Evolutionary conservation across 495 filamentous ascomycete species (phyloP).

Genomic region (Xylaria flabelliformis): DNA sequence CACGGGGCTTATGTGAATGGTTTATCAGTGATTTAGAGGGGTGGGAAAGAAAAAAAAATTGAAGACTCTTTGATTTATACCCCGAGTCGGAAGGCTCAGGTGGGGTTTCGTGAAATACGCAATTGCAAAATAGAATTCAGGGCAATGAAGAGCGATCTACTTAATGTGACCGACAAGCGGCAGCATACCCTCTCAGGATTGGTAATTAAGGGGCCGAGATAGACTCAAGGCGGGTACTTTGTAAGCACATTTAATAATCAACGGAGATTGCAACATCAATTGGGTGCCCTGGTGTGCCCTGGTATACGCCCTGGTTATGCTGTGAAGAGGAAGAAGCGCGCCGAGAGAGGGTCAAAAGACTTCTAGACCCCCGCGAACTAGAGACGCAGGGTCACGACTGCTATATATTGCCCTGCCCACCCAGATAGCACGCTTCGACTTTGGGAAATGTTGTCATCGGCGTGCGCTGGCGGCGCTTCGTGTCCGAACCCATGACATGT

Average conservation of each 20-base stretch:
- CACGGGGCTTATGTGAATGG: conserved; percentile 7
- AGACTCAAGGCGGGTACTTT: conserved; percentile 18
- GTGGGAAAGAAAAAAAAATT: conserved; percentile 2
- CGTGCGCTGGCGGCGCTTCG: not conserved
- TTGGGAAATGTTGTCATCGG: conserved; percentile 1
- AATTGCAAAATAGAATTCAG: not conserved
- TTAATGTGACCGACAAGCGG: not conserved
- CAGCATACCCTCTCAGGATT: not conserved
- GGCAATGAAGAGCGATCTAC: conserved; percentile 8
- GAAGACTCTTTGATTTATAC: conserved; percentile 21
- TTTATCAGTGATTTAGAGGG: not conserved
- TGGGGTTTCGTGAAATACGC: conserved; percentile 21
- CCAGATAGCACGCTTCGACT: not conserved
- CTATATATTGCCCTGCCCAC: conserved; percentile 1
- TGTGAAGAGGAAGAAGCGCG: not conserved
- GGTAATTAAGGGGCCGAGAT: conserved; percentile 22
- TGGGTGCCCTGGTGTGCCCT: not conserved
- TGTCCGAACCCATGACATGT: not conserved
- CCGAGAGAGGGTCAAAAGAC: not conserved
- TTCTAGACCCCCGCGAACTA: conserved; percentile 14
- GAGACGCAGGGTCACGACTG: conserved; percentile 4
- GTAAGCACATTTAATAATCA: conserved; percentile 27
- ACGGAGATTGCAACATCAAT: conserved; percentile 27
- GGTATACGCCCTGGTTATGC: not conserved
- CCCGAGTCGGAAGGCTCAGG: conserved; percentile 12